Conservation (phyloP, 768 basidiomycete species). For the Phlebiopsis flavidoalba region DNA sequence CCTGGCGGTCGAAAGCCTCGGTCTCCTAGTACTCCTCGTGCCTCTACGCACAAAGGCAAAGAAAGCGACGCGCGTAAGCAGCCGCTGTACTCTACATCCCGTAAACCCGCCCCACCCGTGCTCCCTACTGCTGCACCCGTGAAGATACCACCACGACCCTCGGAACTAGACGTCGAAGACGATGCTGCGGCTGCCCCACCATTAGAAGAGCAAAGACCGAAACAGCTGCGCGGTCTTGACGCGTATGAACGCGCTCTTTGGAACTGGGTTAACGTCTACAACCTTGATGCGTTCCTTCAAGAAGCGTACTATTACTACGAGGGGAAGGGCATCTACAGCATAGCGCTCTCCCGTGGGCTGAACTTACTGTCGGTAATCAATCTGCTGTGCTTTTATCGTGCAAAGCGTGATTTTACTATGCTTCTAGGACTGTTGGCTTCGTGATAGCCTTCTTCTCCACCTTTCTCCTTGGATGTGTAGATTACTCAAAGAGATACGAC, state of each 20-base stretch:
- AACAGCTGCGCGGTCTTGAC: conserved; percentile 66
- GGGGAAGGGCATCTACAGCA: conserved; percentile 95
- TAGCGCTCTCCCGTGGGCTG: conserved; percentile 84
- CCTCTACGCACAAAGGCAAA: conserved; percentile 28
- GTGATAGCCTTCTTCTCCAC: conserved; percentile 99
- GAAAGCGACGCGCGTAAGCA: conserved; percentile 32
- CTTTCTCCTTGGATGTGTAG: conserved; percentile 91
- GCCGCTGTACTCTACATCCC: conserved; percentile 44
- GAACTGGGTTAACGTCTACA: conserved; percentile 99
- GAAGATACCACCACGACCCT: conserved; percentile 59
- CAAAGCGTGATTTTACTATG: conserved; percentile 18
- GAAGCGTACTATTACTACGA: conserved; percentile 96
- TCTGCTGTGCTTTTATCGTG: conserved; percentile 17
- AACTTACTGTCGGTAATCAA: conserved; percentile 79
- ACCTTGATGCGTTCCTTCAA: conserved; percentile 91
- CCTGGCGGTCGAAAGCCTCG: conserved; percentile 24
- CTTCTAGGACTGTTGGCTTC: conserved; percentile 86
- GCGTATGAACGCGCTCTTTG: conserved; percentile 89
- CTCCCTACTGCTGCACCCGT: conserved; percentile 33
- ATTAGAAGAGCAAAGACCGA: conserved; percentile 24
- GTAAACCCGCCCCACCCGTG: conserved; percentile 34
- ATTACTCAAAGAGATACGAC: conserved; percentile 76
- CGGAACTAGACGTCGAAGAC: conserved; percentile 48
- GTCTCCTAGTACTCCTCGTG: conserved; percentile 15
- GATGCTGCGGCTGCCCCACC: conserved; percentile 12